Evolutionary conservation across 164 flowering plant genomes (phyloP).

Genomic region (Sedum album): DNA sequence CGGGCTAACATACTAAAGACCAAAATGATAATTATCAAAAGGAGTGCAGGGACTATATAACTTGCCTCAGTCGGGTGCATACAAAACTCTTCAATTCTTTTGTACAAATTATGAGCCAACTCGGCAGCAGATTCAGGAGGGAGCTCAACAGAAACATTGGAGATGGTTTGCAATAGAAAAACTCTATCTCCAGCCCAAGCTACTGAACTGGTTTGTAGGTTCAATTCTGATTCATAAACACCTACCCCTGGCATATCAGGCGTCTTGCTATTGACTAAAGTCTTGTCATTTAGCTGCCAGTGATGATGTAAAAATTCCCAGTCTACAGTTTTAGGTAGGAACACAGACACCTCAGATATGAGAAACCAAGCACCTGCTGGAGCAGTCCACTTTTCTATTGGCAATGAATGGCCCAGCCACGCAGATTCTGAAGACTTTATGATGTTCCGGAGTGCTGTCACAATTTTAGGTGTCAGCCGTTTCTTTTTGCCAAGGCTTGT

Average conservation of each 20-base stretch:
- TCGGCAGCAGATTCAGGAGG: constrained; percentile 87
- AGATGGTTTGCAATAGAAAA: constrained; percentile 76
- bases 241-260: constrained; percentile 16
- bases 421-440: constrained; percentile 66
- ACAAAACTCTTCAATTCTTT: constrained; percentile 65
- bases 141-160: constrained; percentile 79
- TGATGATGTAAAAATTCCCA: constrained; percentile 94
- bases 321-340: constrained; percentile 59
- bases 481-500: constrained; percentile 86
- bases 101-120: constrained; percentile 71
- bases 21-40: not conserved
- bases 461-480: constrained; percentile 48
- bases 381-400: constrained; percentile 88
- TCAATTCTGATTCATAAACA: constrained; percentile 23
- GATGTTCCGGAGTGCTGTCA: constrained; percentile 61
- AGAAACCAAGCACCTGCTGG: constrained; percentile 96
- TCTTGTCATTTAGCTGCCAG: constrained; percentile 79
- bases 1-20: too few species aligned
- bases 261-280: constrained; percentile 17
- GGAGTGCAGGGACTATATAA: not conserved
- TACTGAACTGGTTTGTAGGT: constrained; percentile 35
- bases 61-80: constrained; percentile 96
- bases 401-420: constrained; percentile 56
- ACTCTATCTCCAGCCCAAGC: constrained; percentile 93
- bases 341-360: constrained; percentile 80